Conservation (phyloP, 495 filamentous ascomycete species). For the Evernia prunastri region DNA sequence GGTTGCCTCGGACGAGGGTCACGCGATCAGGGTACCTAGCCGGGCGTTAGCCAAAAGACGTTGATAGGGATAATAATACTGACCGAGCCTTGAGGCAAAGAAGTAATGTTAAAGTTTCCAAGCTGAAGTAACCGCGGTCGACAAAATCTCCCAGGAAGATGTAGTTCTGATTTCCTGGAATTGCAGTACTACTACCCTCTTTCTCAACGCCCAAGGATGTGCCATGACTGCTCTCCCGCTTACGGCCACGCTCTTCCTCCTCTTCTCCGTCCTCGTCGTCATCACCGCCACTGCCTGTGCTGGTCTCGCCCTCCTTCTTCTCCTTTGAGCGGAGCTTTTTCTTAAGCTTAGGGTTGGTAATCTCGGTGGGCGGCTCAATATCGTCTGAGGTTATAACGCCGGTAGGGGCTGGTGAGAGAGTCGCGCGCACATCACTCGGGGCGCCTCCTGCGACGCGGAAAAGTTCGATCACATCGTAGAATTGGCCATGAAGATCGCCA, state of each 20-base stretch:
- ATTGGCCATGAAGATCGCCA: constrained; percentile 97
- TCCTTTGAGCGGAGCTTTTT: constrained; percentile 62
- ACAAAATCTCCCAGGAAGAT: constrained; percentile 97
- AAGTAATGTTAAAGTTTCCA: constrained; percentile 91
- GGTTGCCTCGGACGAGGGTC: constrained; percentile 93
- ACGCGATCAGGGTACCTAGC: constrained; percentile 86
- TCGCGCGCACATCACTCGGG: constrained; percentile 67
- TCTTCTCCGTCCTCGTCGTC: constrained; percentile 46
- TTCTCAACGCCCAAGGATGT: constrained; percentile 37
- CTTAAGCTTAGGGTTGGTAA: constrained; percentile 74
- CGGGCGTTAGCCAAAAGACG: constrained; percentile 6
- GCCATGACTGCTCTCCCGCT: constrained; percentile 37
- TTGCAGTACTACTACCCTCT: constrained; percentile 41
- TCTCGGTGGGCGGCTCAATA: constrained; percentile 78
- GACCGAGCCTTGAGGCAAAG: constrained; percentile 97
- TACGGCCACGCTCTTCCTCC: constrained; percentile 39
- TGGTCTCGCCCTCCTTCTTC: constrained; percentile 40
- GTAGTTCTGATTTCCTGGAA: constrained; percentile 73
- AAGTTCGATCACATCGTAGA: constrained; percentile 94
- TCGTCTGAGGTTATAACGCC: constrained; percentile 74
- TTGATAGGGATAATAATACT: constrained; percentile 27
- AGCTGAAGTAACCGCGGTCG: constrained; percentile 92
- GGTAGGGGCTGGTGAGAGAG: constrained; percentile 55
- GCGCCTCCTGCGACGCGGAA: constrained; percentile 95
- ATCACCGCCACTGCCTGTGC: constrained; percentile 29